Base-by-base conservation (phyloP, 768 basidiomycete species). In the Lactarius tabidus region DNA sequence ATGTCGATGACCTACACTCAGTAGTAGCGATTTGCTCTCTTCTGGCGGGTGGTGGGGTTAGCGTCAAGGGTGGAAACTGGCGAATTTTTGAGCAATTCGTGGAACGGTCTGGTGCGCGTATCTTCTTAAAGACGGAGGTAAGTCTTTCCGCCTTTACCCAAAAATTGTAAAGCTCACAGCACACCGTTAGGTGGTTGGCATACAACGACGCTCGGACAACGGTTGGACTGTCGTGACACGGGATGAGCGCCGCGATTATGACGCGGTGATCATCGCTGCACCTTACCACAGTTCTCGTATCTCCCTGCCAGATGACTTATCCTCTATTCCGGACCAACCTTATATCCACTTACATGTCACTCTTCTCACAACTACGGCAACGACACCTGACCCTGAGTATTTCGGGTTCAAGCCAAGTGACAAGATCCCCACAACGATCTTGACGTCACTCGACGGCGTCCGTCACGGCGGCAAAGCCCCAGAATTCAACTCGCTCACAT, bases 331-430 rank as follows among this genome's bases (percentile, higher is more conserved):
- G 2, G 71, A 79, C 41, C 89, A 91, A 68, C 85, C 87, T 26
- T 97, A 96, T 73, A 82, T 93, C 55, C 85, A 82, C 68, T 85
- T 98, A 2, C 91, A 95, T 72, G 94, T 96, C 58, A 97, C 96
- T 12, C 82, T 94, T 26, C 79, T 98, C 43, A 82, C 87, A n/a
- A 98, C 96, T 2, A 86, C 86, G 14, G 79, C 86, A 2, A 76
- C 86, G 5, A 75, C 74, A 12, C 78, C 89, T 9, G 82, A 85
- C 67, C 78, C 91, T 0, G 75, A 77, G 3, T 93, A 92, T 76
- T 95, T 98, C 74, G 82, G 80, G 28, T 54, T 90, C 38, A 66
- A 79, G 1, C 54, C 78, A 0, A 74, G 76, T 28, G 73, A 78
- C 3, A 72, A 72, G 33, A 76, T 86, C 2, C 91, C 95, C 0